Percentiles rank a stretch among this genome's conserved stretches.
phyloP scores from a whole-genome alignment of 1,139 yeast genomes.

The Citeromyces hawaiiensis region DNA sequence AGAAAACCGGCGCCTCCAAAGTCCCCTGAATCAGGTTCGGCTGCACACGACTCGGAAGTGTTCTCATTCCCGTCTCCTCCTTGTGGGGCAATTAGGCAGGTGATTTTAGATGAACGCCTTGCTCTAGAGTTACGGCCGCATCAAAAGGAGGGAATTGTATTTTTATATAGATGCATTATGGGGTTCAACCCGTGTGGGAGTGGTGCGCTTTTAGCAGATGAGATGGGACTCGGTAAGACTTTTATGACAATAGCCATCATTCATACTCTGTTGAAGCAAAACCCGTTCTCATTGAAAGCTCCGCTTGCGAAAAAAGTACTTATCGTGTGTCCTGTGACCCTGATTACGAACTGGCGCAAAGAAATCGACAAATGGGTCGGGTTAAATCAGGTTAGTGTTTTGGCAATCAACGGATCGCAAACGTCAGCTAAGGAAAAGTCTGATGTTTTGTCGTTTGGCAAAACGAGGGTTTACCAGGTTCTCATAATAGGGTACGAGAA shows the following conservation, averaged over 20 bases:
- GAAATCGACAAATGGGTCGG: conserved; percentile 92
- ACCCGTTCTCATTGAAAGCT: conserved; percentile 29
- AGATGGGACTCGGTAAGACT: conserved; percentile 96
- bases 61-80: conserved; percentile 17
- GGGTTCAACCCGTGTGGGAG: conserved; percentile 38
- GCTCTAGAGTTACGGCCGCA: conserved; percentile 56
- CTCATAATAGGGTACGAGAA: conserved; percentile 84
- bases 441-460: conserved; percentile 47
- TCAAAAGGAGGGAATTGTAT: conserved; percentile 71
- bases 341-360: conserved; percentile 75
- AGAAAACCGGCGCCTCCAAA: neutral
- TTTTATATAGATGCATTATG: conserved; percentile 73
- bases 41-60: conserved; percentile 26
- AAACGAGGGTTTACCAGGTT: conserved; percentile 67
- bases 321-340: conserved; percentile 85
- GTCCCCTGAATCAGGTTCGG: conserved; percentile 10
- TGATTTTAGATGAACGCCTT: conserved; percentile 59
- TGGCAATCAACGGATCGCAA: conserved; percentile 35
- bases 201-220: conserved; percentile 89
- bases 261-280: conserved; percentile 75
- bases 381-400: conserved; percentile 40
- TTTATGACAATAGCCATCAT: conserved; percentile 71
- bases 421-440: conserved; percentile 39
- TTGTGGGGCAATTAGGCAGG: conserved; percentile 17
- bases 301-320: conserved; percentile 44